phyloP scores from a whole-genome alignment of 75 land plant species.

The Cunninghamia lanceolata region DNA sequence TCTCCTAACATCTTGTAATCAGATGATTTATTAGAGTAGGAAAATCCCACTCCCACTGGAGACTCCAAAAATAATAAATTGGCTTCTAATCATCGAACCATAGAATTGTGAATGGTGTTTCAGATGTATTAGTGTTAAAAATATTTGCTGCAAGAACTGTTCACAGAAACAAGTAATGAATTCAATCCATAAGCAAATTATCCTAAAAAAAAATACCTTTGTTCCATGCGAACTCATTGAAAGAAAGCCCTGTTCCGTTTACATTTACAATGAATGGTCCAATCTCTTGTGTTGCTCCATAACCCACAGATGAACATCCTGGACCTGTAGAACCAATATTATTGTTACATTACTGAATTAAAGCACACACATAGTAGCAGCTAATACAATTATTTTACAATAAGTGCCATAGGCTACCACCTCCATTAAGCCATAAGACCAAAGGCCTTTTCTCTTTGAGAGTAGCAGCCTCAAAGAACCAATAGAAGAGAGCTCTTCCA shows the following conservation, averaged over 20 bases:
- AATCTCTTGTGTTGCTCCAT: conserved; percentile 77
- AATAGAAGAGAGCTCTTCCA: too few species aligned
- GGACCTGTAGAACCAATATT: conserved; percentile 49
- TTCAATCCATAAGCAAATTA: not conserved
- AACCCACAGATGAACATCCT: conserved; percentile 83
- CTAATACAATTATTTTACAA: too few species aligned
- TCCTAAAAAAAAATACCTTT: conserved; percentile 32
- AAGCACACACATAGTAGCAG: too few species aligned
- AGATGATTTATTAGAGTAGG: not conserved
- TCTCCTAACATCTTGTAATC: not conserved
- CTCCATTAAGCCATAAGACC: conserved; percentile 90
- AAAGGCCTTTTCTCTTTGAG: conserved; percentile 44
- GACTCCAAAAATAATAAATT: too few species aligned
- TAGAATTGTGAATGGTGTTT: too few species aligned
- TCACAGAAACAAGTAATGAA: too few species aligned
- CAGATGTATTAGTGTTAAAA: too few species aligned
- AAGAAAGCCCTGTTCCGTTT: conserved; percentile 35
- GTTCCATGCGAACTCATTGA: conserved; percentile 63
- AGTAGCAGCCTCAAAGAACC: not conserved
- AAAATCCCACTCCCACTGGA: conserved; percentile 1
- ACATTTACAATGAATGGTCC: conserved; percentile 67
- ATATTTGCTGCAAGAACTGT: too few species aligned
- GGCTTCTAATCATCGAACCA: too few species aligned
- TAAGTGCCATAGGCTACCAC: conserved; percentile 17
- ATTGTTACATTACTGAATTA: too few species aligned